Percentiles rank a stretch among this genome's conserved stretches.
phyloP scores from a whole-genome alignment of 2,329 filamentous ascomycete genomes.

The Zymoseptoria brevis region DNA sequence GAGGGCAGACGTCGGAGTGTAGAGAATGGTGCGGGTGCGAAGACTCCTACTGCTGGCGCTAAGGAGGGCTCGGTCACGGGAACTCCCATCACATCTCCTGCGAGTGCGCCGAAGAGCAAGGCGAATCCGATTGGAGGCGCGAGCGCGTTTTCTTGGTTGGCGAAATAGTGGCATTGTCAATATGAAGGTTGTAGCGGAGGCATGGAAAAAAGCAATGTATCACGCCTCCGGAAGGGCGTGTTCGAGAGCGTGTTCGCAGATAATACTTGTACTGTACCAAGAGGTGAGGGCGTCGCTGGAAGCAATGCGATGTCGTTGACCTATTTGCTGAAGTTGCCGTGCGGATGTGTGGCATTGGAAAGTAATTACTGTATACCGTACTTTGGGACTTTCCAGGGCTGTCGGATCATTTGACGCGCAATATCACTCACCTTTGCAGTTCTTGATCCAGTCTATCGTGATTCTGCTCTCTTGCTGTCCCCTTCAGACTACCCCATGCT shows the following conservation, averaged over 20 bases:
- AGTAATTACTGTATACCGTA: background rate
- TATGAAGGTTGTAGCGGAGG: background rate
- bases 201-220: background rate
- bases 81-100: conserved; percentile 8
- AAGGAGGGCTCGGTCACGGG: background rate
- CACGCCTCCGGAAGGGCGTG: background rate
- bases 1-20: conserved; percentile 33
- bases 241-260: background rate
- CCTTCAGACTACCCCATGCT: background rate
- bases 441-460: background rate
- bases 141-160: conserved; percentile 87
- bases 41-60: conserved; percentile 7
- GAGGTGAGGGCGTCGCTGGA: background rate
- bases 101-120: conserved; percentile 24
- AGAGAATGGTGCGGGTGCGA: conserved; percentile 9
- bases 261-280: background rate
- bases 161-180: background rate
- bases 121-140: conserved; percentile 85
- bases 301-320: background rate
- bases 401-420: background rate
- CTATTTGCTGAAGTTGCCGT: background rate
- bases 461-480: background rate
- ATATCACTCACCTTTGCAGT: background rate
- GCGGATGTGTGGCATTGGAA: background rate
- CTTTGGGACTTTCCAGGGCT: background rate